Conservation (phyloP, 805 yeast species). For the Candida ortonii region DNA sequence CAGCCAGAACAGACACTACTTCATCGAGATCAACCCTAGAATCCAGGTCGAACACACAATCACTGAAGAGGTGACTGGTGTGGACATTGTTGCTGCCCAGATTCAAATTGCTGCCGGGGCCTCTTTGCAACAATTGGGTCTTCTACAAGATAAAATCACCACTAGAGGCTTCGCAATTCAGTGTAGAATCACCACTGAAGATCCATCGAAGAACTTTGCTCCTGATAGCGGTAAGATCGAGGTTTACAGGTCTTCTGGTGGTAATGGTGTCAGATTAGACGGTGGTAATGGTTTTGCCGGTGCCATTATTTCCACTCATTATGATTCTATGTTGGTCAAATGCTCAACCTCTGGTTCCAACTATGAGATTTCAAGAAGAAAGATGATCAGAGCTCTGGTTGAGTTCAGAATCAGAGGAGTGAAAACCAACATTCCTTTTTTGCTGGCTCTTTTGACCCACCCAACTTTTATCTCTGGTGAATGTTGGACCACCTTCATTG, state of each 20-base stretch:
- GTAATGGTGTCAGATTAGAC: slow-evolving; percentile 97
- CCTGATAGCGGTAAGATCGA: slow-evolving; percentile 98
- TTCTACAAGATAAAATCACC: slow-evolving; percentile 90
- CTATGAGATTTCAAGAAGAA: slow-evolving; percentile 93
- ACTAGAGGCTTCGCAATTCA: slow-evolving; percentile 98
- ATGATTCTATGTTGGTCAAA: slow-evolving; percentile 97
- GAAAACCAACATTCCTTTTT: slow-evolving; percentile 95
- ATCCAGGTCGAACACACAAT: slow-evolving; percentile 98
- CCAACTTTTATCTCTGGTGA: slow-evolving; percentile 80
- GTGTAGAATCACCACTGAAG: slow-evolving; percentile 98
- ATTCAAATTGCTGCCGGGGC: slow-evolving; percentile 99
- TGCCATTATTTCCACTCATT: slow-evolving; percentile 92
- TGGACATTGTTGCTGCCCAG: slow-evolving; percentile 96
- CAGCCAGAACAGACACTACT: slow-evolving; percentile 89
- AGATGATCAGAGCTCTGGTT: slow-evolving; percentile 94
- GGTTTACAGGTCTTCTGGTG: slow-evolving; percentile 97
- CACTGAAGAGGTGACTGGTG: slow-evolving; percentile 98
- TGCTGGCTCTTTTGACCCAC: slow-evolving; percentile 86
- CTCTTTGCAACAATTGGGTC: slow-evolving; percentile 82
- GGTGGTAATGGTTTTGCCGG: slow-evolving; percentile 99
- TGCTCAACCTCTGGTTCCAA: slow-evolving; percentile 97
- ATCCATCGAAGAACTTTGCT: slow-evolving; percentile 93
- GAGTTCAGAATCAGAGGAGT: slow-evolving; percentile 99
- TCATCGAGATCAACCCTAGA: slow-evolving; percentile 97
- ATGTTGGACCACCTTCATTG: slow-evolving; percentile 98